Evolutionary conservation across 345 rosid species (phyloP), one percentile per base, ranked within the genome.

Genomic region (Gossypium rotundifolium): DNA sequence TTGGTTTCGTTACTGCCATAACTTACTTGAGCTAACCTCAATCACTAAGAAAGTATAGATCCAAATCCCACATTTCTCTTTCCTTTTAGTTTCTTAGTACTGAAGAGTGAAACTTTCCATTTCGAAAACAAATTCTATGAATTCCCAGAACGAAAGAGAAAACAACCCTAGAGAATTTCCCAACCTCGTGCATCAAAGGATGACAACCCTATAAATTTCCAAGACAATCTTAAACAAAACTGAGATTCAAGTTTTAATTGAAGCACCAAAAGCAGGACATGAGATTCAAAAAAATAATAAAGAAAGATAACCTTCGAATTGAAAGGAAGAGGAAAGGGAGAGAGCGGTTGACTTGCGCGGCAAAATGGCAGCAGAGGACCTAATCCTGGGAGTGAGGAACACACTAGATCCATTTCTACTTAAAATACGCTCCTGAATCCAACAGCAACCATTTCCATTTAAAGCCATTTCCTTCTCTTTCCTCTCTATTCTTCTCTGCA

Each of bases 241-340:
- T 9, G 44, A 60, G 59, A 46, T 48, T 73, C 54, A 11, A 22
- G 45, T 20, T 23, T 23, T 2, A 7, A 27, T 8, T 13, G 72
- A 49, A 3, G 57, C 20, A 46, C 3, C 74, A 22, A 42, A 20
- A 44, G 16, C 33, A 17, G 18, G 45, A 29, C 40, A 33, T 33
- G 40, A 1, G 7, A 33, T 9, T 45, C 12, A 48, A 22, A 27
- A 68, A 10, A 52, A 9, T 25, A 11, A 45, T 20, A 49, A 23
- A 16, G 2, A 57, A 22, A 13, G 23, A 49, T 2, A 4, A 70
- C 67, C 60, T 53, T 49, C 64, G 14, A 29, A 20, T 22, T 14
- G 53, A 61, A 71, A 3, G 48, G 89, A 73, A 10, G 85, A 78
- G 54, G 87, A 84, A 62, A 83, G 75, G 11, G 87, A 76, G 77